Evolutionary conservation across 495 filamentous ascomycete species (phyloP).

Genomic region (Aspergillus campestris): DNA sequence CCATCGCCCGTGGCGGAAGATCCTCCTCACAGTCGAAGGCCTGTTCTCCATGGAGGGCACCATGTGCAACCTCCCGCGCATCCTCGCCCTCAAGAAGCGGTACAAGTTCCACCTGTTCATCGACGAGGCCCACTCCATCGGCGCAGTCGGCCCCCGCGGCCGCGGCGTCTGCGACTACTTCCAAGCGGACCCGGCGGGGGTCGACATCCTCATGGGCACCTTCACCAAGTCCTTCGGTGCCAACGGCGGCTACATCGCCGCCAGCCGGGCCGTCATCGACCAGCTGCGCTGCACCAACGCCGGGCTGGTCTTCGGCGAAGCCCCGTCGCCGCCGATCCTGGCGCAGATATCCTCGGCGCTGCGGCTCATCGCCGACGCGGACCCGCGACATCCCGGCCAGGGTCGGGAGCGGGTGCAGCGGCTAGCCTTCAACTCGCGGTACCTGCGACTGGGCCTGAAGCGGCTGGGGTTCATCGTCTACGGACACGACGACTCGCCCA

Average conservation of each 20-base stretch:
- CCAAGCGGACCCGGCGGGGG: conserved; percentile 65
- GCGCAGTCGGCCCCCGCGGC: conserved; percentile 70
- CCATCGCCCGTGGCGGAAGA: conserved; percentile 91
- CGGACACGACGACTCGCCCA: conserved; percentile 86
- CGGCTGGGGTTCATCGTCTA: conserved; percentile 82
- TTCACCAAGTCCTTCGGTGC: conserved; percentile 90
- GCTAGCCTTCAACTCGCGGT: conserved; percentile 87
- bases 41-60: conserved; percentile 94
- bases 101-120: conserved; percentile 88
- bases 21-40: conserved; percentile 81
- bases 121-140: conserved; percentile 90
- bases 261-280: conserved; percentile 71
- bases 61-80: conserved; percentile 76
- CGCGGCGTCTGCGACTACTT: conserved; percentile 91
- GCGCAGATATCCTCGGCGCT: conserved; percentile 75
- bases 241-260: conserved; percentile 84
- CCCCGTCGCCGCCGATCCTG: conserved; percentile 68
- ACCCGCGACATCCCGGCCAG: conserved; percentile 55
- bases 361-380: conserved; percentile 68
- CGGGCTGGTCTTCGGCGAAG: conserved; percentile 69
- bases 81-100: conserved; percentile 70
- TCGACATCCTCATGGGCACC: conserved; percentile 91
- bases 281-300: conserved; percentile 72
- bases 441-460: conserved; percentile 83
- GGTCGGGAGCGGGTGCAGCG: conserved; percentile 82